These are phyloP conservation scores for Pythium diclinum DNA, from an alignment of 352 stramenopile species.

Conservation along the genomic window DNA sequence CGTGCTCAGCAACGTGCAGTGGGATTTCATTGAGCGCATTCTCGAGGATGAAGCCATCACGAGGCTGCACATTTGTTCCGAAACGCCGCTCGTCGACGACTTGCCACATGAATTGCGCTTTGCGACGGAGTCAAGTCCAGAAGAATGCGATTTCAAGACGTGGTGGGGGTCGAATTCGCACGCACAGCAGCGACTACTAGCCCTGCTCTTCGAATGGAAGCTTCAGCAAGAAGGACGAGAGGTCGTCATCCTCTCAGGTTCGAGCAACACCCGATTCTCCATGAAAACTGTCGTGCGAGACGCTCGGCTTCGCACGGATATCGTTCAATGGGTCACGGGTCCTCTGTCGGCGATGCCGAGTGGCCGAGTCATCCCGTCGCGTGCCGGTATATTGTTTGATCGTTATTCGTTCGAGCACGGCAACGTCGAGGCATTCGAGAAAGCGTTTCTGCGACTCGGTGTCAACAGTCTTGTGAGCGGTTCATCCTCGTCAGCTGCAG, in stretches of 20 bases:
- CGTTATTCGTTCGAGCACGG: conserved; percentile 52
- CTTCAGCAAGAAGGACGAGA: conserved; percentile 43
- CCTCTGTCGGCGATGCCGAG: conserved; percentile 26
- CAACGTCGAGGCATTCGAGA: conserved; percentile 25
- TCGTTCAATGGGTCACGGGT: conserved; percentile 43
- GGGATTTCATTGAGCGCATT: conserved; percentile 50
- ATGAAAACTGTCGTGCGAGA: conserved; percentile 45
- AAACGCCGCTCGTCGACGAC: conserved; percentile 50
- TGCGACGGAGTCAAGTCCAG: neutral
- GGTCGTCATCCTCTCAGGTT: conserved; percentile 45
- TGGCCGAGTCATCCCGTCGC: conserved; percentile 4
- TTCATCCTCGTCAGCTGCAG: conserved; percentile 10
- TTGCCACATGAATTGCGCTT: conserved; percentile 12
- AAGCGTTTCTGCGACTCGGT: conserved; percentile 31
- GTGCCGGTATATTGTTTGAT: conserved; percentile 31
- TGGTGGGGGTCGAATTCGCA: conserved; percentile 39
- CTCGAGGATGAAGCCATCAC: conserved; percentile 34
- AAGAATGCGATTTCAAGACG: conserved; percentile 26
- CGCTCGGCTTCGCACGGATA: conserved; percentile 39
- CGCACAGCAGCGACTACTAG: conserved; percentile 45
- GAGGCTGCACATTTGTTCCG: conserved; percentile 47
- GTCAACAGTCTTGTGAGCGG: conserved; percentile 1
- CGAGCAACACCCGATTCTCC: conserved; percentile 33
- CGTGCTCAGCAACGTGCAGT: conserved; percentile 54
- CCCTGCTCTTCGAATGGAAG: conserved; percentile 70